Evolutionary conservation across 2,329 filamentous ascomycete genomes (phyloP).

Genomic region (Diaporthe eres): DNA sequence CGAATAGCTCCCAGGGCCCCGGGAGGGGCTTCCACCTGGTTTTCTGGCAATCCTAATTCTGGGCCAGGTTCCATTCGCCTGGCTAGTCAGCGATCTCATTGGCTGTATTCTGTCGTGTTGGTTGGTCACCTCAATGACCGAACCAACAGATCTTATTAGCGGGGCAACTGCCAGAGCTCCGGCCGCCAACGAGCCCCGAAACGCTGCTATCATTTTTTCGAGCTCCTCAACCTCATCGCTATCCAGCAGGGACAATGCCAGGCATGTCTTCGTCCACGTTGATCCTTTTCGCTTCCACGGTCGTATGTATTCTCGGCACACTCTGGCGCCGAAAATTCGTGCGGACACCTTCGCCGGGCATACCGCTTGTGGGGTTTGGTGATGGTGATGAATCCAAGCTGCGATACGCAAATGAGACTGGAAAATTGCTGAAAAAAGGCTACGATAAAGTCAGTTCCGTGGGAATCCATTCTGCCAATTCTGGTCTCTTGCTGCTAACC

Average conservation of each 20-base stretch:
- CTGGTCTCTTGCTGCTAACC: neutral
- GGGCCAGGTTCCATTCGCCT: too few relatives aligned
- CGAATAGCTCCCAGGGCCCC: too few relatives aligned
- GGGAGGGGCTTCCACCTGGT: too few relatives aligned
- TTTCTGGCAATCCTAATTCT: too few relatives aligned
- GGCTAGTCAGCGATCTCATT: neutral
- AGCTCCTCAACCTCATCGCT: neutral
- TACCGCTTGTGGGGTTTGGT: constrained; percentile 10
- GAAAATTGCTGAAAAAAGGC: constrained; percentile 15
- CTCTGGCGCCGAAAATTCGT: neutral
- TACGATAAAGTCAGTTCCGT: constrained; percentile 7
- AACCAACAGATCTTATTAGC: neutral
- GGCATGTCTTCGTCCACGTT: neutral
- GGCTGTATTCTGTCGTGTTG: neutral
- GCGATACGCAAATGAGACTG: constrained; percentile 25
- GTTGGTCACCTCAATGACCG: neutral
- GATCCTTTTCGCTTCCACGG: neutral
- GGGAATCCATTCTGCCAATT: neutral
- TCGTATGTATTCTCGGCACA: neutral
- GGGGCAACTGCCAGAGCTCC: too few relatives aligned
- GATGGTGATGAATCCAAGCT: constrained; percentile 3
- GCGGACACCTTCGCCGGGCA: neutral
- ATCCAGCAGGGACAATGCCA: neutral
- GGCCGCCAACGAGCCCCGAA: too few relatives aligned
- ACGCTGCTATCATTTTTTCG: neutral